Evolutionary conservation across 2,329 filamentous ascomycete genomes (phyloP), one percentile per base, ranked within the genome.

Genomic region (Tolypocladium guangdongense): DNA sequence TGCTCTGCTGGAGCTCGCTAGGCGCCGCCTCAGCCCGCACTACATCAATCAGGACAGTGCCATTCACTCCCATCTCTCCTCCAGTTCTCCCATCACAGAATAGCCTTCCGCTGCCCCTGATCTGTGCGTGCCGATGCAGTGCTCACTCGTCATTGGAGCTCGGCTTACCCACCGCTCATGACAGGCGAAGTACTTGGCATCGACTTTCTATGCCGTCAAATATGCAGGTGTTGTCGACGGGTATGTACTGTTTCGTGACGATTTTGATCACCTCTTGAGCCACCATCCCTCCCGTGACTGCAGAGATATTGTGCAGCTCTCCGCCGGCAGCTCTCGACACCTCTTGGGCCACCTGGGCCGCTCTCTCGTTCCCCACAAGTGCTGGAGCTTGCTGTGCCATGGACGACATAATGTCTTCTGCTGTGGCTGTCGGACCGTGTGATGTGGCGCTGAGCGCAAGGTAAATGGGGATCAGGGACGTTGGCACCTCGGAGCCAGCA

Each of bases 191-290:
- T 51, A 82, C 74, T 64, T 83, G 78, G 60, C 77, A 81, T 57
- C 80, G 78, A 67, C 81, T 84, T 55, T 71, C 73, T 57, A 87
- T 83, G 24, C 84, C 84, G 71, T 87, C 84, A 60, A 84, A 87
- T 56, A 88, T 75, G 64, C 84, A 86, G 18, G 81, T 84, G 66
- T 87, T 86, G 61, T 87, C 83, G 58, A 86, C 80, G 27, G 84
- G 83, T 45, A 87, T 75, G 68, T 87, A 88, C 71, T 88, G 84
- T 63, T 82, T 83, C 14, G 84, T 87, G 62, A 87, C 80, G 54
- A 92, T 81, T 68, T 99, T 99, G 73, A 99, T 95, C 57, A 92
- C 82, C 72, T 99, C 93, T 70, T 99, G 95, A n/a, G 92, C 90
- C 49, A 95, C 87, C 74, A 99, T 87, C 3, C 93, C 95, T 33